Conservation (phyloP, 345 rosid genomes). For the Barbarea vulgaris region DNA sequence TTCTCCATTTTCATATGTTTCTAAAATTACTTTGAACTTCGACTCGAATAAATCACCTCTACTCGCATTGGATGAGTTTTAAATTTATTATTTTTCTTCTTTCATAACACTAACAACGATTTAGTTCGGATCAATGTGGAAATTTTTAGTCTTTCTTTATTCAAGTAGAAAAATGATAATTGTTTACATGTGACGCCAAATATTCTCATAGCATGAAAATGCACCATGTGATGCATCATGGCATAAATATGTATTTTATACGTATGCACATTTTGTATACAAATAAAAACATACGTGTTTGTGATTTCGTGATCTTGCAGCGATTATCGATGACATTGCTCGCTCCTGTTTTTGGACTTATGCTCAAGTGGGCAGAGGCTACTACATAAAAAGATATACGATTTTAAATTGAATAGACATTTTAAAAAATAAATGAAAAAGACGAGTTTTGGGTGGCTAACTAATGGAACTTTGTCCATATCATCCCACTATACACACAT, state of each 20-base stretch:
- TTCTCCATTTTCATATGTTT: not conserved
- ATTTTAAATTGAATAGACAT: slow-evolving; percentile 4
- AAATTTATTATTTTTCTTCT: not conserved
- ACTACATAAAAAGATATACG: slow-evolving; percentile 13
- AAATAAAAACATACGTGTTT: slow-evolving; percentile 17
- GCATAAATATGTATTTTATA: slow-evolving; percentile 14
- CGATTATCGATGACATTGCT: slow-evolving; percentile 36
- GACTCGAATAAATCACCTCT: not conserved
- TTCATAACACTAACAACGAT: not conserved
- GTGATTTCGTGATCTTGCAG: slow-evolving; percentile 32
- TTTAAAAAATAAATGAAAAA: slow-evolving; percentile 27
- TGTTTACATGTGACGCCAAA: slow-evolving; percentile 22
- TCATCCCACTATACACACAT: slow-evolving; percentile 21
- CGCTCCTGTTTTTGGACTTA: slow-evolving; percentile 34
- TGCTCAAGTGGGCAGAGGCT: slow-evolving; percentile 39
- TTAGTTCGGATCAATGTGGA: not conserved
- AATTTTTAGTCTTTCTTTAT: not conserved
- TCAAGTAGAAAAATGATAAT: not conserved
- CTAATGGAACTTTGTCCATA: slow-evolving; percentile 42
- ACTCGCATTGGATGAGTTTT: not conserved
- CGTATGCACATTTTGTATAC: not conserved
- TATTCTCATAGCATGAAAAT: slow-evolving; percentile 21
- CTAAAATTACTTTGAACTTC: not conserved
- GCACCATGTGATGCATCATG: slow-evolving; percentile 38
- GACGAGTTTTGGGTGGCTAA: slow-evolving; percentile 43